Evolutionary conservation across 2,329 filamentous ascomycete genomes (phyloP), one percentile per base, ranked within the genome.

Genomic region (Aspergillus uvarum): DNA sequence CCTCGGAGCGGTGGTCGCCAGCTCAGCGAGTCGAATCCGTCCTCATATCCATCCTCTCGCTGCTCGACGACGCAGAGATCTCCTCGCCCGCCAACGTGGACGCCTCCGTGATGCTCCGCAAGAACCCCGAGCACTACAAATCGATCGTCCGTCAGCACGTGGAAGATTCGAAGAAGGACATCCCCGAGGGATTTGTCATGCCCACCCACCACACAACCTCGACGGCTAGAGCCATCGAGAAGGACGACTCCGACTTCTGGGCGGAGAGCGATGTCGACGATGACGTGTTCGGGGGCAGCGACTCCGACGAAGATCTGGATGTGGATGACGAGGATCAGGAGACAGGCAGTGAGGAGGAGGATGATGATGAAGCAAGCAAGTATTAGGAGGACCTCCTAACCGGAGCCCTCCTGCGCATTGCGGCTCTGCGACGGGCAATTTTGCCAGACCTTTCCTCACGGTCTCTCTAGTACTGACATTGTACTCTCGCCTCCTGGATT

Each of bases 31-130:
- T 96, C 51, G 95, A 98, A 79, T 96, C 92, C 2, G 93, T 99
- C 38, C 85, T 99, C 19, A 92, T 96, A 63, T 96, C 92, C 8
- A 91, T 98, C 19, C 85, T 98, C 7, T 89, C 95, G 5, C 86
- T 99, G 2, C 87, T 99, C 58, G 95, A 98, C 74, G 92, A 96
- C 69, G 92, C 94, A 14, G 94, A 99, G 76, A 91, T 96, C 70
- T 92, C 88, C 68, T 96, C 92, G 0, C 92, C 95, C 0, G 95
- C 94, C 64, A 98, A 98, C 74, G 93, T 98, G 58, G 94, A 98
- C 68, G 94, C 95, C 2, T 87, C 91, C 59, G 89, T 97, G 24
- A 85, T 92, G 81, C 89, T 96, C 70, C 88, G 94, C 61, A 91
- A 93, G 67, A 78, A 88, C 32, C 86, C 87, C 0, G 80, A 81